These are phyloP conservation scores for Xylaria sp. DNA, from an alignment of 2,329 filamentous ascomycete species.

Conservation along the genomic window DNA sequence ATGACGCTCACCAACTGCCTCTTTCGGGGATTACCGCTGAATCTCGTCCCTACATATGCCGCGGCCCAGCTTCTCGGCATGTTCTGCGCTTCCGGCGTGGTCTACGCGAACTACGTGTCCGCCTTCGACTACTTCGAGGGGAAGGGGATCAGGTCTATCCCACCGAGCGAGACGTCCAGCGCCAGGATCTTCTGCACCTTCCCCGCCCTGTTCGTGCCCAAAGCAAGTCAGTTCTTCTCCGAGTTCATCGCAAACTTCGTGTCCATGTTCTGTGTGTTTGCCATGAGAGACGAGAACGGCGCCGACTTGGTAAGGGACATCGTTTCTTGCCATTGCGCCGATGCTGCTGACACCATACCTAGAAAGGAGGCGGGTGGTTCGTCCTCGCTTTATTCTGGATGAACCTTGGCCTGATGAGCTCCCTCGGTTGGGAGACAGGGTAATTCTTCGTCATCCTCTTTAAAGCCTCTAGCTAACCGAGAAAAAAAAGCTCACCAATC, in stretches of 20 bases:
- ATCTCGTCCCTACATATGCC: slow-evolving; percentile 69
- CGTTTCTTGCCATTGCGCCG: too few species aligned
- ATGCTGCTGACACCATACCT: too few species aligned
- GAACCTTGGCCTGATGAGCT: slow-evolving; percentile 72
- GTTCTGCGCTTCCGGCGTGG: too few species aligned
- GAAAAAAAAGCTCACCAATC: slow-evolving; percentile 55
- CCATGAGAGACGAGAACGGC: slow-evolving; percentile 58
- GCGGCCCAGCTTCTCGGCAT: slow-evolving; percentile 68
- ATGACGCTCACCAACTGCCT: slow-evolving; percentile 71
- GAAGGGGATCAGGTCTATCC: too few species aligned
- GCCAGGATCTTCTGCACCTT: slow-evolving; percentile 77
- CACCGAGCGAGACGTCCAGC: slow-evolving; percentile 58
- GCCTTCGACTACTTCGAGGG: too few species aligned
- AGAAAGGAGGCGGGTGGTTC: slow-evolving; percentile 59
- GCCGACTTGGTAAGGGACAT: slow-evolving; percentile 11
- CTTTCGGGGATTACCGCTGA: slow-evolving; percentile 69
- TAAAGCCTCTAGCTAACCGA: too few species aligned
- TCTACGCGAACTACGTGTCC: too few species aligned
- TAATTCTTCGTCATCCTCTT: too few species aligned
- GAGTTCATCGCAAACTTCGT: slow-evolving; percentile 70
- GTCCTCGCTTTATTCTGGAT: slow-evolving; percentile 69
- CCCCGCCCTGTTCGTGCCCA: slow-evolving; percentile 67
- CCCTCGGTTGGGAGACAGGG: slow-evolving; percentile 78
- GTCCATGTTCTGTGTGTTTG: slow-evolving; percentile 73
- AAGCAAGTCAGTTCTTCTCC: slow-evolving; percentile 69